Percentiles rank a stretch among this genome's conserved stretches.
Evolutionary conservation across 345 rosid species (phyloP).

Genomic region (Salix koriyanagi): DNA sequence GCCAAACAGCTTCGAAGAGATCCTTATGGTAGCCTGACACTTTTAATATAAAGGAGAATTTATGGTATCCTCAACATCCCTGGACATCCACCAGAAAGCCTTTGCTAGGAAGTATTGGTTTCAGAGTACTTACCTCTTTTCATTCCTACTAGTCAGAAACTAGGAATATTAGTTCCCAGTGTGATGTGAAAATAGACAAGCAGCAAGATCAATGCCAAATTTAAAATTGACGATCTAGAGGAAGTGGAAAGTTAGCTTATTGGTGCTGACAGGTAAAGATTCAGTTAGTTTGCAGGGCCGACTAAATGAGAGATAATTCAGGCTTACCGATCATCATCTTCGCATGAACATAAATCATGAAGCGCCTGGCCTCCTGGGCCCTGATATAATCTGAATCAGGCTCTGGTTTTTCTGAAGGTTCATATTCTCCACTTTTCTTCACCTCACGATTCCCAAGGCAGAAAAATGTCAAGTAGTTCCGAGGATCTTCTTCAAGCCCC

Average conservation of each 20-base stretch:
- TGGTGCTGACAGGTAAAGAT: neutral
- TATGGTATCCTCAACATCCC: neutral
- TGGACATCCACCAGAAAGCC: neutral
- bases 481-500: slow-evolving; percentile 67
- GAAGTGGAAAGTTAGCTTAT: neutral
- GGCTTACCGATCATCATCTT: slow-evolving; percentile 96
- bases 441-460: slow-evolving; percentile 93
- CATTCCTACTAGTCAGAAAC: neutral
- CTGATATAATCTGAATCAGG: slow-evolving; percentile 71
- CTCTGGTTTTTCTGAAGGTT: slow-evolving; percentile 76
- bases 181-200: neutral
- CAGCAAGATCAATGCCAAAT: neutral
- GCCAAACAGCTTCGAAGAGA: no score
- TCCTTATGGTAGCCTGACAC: neutral
- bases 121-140: neutral
- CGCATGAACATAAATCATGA: slow-evolving; percentile 95
- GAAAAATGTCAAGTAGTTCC: slow-evolving; percentile 86
- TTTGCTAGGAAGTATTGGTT: neutral
- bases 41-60: no score
- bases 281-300: neutral
- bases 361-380: slow-evolving; percentile 95
- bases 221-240: neutral
- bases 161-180: neutral
- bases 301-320: neutral
- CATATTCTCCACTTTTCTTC: slow-evolving; percentile 83